Conservation (phyloP, 805 yeast species). For the Ogataea populi-albae region DNA sequence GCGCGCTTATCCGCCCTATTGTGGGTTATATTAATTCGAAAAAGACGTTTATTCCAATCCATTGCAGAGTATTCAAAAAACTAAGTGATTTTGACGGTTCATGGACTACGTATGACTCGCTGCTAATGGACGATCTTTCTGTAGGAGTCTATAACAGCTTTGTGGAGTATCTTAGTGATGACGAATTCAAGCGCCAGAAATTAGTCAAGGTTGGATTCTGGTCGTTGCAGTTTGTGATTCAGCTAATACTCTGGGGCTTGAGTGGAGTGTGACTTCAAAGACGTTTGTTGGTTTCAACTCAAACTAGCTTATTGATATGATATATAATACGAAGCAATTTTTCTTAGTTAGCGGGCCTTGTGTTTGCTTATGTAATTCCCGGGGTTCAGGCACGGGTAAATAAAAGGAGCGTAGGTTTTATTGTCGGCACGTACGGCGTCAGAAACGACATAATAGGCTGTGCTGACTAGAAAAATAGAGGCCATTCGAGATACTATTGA, state of each 20-base stretch:
- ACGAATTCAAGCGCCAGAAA: slow-evolving; percentile 67
- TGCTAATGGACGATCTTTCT: slow-evolving; percentile 86
- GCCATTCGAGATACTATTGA: no score
- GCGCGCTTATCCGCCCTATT: slow-evolving; percentile 89
- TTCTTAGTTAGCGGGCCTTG: no score
- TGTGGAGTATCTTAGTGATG: slow-evolving; percentile 85
- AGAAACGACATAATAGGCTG: no score
- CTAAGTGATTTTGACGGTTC: slow-evolving; percentile 87
- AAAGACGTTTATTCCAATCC: slow-evolving; percentile 84
- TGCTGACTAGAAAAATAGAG: no score
- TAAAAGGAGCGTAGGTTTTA: no score
- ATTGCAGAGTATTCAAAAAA: slow-evolving; percentile 76
- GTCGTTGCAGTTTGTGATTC: slow-evolving; percentile 83
- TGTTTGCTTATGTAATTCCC: no score
- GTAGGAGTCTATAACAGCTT: slow-evolving; percentile 89
- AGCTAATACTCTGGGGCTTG: slow-evolving; percentile 75
- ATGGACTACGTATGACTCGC: slow-evolving; percentile 93
- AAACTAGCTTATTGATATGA: no score
- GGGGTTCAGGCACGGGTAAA: no score
- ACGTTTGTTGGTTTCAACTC: background rate
- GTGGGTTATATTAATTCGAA: slow-evolving; percentile 92
- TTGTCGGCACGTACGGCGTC: no score
- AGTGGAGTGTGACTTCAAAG: slow-evolving; percentile 44
- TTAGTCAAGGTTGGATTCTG: slow-evolving; percentile 87
- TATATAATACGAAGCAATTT: no score